Evolutionary conservation across 768 basidiomycete genomes (phyloP).

Genomic region (Macrolepiota fuliginosa): DNA sequence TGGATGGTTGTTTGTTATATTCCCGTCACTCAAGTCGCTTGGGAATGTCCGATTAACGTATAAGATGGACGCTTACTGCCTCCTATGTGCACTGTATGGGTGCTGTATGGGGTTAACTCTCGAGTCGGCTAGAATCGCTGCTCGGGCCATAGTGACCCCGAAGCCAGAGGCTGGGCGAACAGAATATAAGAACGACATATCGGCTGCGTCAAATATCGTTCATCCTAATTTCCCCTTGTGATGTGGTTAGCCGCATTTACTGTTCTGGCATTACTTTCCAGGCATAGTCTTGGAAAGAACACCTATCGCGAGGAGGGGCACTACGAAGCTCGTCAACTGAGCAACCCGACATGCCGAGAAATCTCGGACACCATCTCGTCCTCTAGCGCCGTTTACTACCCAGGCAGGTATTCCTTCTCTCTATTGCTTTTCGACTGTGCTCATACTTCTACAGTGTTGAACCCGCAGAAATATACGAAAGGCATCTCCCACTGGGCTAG

Average conservation of each 20-base stretch:
- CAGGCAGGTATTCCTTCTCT: conserved; percentile 23
- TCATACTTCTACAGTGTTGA: conserved; percentile 10
- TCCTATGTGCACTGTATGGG: no score
- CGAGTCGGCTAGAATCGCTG: no score
- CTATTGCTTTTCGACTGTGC: neutral
- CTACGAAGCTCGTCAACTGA: neutral
- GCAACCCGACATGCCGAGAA: conserved; percentile 31
- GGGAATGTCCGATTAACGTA: no score
- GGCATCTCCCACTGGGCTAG: conserved; percentile 51
- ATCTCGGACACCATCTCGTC: conserved; percentile 38
- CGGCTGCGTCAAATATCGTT: no score
- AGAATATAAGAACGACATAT: no score
- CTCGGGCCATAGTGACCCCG: no score
- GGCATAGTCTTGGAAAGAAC: neutral
- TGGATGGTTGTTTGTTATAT: no score
- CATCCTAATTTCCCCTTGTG: neutral
- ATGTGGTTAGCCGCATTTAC: neutral
- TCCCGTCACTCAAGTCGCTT: no score
- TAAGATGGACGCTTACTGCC: no score
- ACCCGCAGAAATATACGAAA: conserved; percentile 29
- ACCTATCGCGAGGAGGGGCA: neutral
- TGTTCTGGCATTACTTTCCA: neutral
- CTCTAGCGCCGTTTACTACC: conserved; percentile 44
- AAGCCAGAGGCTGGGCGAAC: no score
- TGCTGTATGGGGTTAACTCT: no score